Base-by-base conservation (phyloP, 805 yeast species). In the Cyberlindnera xylosilytica region DNA sequence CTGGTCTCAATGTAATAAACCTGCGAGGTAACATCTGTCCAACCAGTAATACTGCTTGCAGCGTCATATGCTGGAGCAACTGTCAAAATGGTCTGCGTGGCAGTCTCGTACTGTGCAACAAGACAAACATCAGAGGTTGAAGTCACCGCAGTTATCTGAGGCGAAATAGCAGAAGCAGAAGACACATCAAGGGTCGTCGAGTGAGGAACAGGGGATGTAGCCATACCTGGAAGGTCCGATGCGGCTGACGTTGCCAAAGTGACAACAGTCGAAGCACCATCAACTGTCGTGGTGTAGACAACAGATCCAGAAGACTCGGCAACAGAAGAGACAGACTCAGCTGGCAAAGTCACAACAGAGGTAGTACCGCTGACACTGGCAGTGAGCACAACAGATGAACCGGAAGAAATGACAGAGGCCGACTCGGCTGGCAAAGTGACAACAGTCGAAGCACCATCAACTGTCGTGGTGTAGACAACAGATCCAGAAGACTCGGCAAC, bases 21-120 rank as follows among this genome's bases (percentile, higher is more conserved):
- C 30, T 45, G 50, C 10, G 50, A 39, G 1, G 51, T 41, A 1
- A 45, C 33, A 15, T 46, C 53, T 2, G 38, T 15, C 58, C 58
- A 56, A 1, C 57, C 58, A 18, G 58, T 50, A 16, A 56, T 54
- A 39, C 56, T 47, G 15, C 41, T 46, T 1, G 33, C n/a, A 10
- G 6, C 31, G 23, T 53, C 46, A 24, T 56, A 56, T 2, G 35
- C 42, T n/a, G 60, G 60, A 18, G 47, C 44, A n/a, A 42, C 50
- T 12, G 60, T 56, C 20, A 51, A 19, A 3, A 53, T 36, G 6
- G 45, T 46, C 29, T 50, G 52, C 1, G 55, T 50, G 4, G 52
- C 52, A 6, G 60, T 54, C 17, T 46, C 49, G 20, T 54, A 54
- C 35, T 49, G 53, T 16, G 57, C 57, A 33, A 50, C 38, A 18